Percentiles rank a stretch among this genome's conserved stretches.
These are phyloP conservation scores for Favolaschia claudopus DNA, from an alignment of 768 basidiomycete genomes.

Conservation along the genomic window DNA sequence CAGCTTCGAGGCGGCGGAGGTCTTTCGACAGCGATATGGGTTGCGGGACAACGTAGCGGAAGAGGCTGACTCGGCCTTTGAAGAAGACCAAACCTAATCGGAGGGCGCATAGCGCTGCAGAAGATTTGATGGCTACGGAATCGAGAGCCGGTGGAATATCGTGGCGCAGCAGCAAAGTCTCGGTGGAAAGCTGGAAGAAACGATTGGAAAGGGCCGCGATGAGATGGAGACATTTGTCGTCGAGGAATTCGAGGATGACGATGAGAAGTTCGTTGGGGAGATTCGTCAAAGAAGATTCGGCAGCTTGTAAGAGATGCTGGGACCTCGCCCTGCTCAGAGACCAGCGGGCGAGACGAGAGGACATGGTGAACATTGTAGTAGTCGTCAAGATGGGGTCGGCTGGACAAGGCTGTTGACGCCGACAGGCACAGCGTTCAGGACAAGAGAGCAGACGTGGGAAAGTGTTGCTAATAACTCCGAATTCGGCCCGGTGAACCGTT, in stretches of 20 bases:
- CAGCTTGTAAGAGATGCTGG: neutral
- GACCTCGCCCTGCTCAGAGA: neutral
- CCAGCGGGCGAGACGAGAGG: constrained; percentile 6
- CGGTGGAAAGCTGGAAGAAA: constrained; percentile 9
- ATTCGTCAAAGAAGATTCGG: neutral
- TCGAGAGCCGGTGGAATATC: neutral
- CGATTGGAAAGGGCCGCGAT: constrained; percentile 6
- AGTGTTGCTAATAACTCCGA: too few relatives aligned
- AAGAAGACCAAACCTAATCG: constrained; percentile 13
- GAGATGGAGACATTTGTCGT: constrained; percentile 16
- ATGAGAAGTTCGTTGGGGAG: constrained; percentile 17
- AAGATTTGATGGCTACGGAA: neutral
- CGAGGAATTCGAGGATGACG: constrained; percentile 1
- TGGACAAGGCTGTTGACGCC: neutral
- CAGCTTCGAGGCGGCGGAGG: constrained; percentile 5
- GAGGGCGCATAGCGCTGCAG: constrained; percentile 13
- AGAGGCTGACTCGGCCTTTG: neutral
- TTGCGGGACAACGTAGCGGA: neutral
- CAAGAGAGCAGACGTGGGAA: too few relatives aligned
- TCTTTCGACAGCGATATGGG: neutral
- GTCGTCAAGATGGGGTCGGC: neutral
- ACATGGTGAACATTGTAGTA: neutral
- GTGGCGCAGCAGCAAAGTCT: constrained; percentile 3
- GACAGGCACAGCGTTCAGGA: too few relatives aligned
- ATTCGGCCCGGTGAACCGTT: too few relatives aligned